Base-by-base conservation (phyloP, 208 protist species). In the Crithidia sp. region DNA sequence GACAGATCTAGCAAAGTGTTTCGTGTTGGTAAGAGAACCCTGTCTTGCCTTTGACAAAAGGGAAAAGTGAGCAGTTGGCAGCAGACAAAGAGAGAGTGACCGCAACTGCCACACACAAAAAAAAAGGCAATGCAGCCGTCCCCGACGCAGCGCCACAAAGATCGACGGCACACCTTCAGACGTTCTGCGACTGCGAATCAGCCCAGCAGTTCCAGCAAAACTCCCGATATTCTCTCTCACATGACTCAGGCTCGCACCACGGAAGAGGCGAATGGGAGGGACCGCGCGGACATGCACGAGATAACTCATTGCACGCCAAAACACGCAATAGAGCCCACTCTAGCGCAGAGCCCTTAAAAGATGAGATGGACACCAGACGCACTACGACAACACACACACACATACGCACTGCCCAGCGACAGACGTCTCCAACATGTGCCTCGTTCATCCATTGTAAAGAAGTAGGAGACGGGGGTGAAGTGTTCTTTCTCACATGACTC, bases 171-270 rank as follows among this genome's bases (percentile, higher is more conserved):
- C 28, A 28, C 1, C 28, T 28, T 28, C 28, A 28, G 28, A 28
- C 28, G 28, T 28, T 28, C 28, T 28, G 28, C 28, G 0, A 28
- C 28, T 28, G 28, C 28, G 1, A 28, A 28, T 28, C 28, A 28
- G 28, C 28, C 1, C 28, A 28, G 28, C 28, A 1, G 1, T 28
- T 28, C 28, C 28, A 28, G 28, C 28, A 28, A 50, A 19, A 71
- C 7, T n/a, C 45, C 7, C 12, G 7, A 7, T 13, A 14, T 0
- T 41, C 89, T 95, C 82, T 92, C 87, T 95, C 87, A 91, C 84
- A 88, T 95, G 90, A 95, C 90, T 95, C 90, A 91, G 85, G 87
- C 82, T 81, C 79, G 82, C 79, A 72, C 82, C 79, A 89, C 77
- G 72, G 61, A 74, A 78, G 60, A 47, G 45, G 50, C 39, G 52